Conservation (phyloP, 257 asterid species). For the Plantago major region DNA sequence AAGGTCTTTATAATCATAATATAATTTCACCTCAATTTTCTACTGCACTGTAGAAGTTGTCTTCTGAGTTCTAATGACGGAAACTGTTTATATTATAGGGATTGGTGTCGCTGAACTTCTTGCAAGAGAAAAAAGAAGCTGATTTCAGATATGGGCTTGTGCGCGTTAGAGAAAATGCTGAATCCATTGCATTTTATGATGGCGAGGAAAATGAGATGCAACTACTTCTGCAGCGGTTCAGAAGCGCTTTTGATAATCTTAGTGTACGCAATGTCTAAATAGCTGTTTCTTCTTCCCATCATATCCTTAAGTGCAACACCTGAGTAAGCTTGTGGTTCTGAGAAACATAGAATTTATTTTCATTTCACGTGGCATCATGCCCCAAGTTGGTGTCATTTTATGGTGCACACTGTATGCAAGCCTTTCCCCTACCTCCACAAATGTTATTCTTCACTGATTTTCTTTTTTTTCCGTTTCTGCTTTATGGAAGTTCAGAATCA, state of each 20-base stretch:
- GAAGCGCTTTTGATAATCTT: slow-evolving; percentile 82
- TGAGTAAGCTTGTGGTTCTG: slow-evolving; percentile 9
- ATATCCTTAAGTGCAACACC: slow-evolving; percentile 6
- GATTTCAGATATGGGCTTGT: slow-evolving; percentile 87
- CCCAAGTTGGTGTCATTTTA: slow-evolving; percentile 12
- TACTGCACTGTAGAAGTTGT: slow-evolving; percentile 5
- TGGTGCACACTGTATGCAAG: too few relatives aligned
- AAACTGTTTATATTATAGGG: slow-evolving; percentile 42
- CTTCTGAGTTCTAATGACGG: slow-evolving; percentile 6
- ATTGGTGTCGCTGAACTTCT: slow-evolving; percentile 70
- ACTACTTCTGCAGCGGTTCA: slow-evolving; percentile 67
- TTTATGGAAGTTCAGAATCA: too few relatives aligned
- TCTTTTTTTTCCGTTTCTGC: too few relatives aligned
- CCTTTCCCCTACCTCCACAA: too few relatives aligned
- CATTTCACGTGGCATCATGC: slow-evolving; percentile 1
- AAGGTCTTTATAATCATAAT: background rate
- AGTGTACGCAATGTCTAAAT: slow-evolving; percentile 44
- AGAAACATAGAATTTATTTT: slow-evolving; percentile 1
- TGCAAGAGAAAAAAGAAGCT: slow-evolving; percentile 95
- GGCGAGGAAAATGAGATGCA: slow-evolving; percentile 92
- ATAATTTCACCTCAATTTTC: background rate
- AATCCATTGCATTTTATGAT: slow-evolving; percentile 91
- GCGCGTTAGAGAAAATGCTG: slow-evolving; percentile 93
- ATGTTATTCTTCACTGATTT: too few relatives aligned
- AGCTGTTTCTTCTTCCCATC: slow-evolving; percentile 16